phyloP scores from a whole-genome alignment of 768 basidiomycete species.

The Pisolithus tinctorius region DNA sequence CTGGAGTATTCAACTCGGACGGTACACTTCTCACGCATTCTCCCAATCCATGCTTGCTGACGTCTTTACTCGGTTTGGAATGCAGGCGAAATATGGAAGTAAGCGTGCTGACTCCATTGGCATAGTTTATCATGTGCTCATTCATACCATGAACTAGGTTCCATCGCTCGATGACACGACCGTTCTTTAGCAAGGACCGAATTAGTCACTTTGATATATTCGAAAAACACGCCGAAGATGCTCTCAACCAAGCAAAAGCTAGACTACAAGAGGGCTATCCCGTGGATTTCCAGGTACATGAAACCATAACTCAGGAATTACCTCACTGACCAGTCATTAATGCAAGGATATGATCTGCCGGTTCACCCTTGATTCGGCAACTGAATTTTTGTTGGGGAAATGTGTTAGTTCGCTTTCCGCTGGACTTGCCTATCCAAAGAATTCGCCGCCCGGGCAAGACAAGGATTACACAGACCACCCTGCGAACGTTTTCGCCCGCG shows the following conservation, averaged over 20 bases:
- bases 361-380: conserved; percentile 53
- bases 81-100: conserved; percentile 34
- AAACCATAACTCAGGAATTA: no score
- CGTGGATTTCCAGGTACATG: conserved; percentile 32
- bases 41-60: background rate
- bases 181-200: conserved; percentile 34
- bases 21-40: conserved; percentile 15
- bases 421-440: conserved; percentile 29
- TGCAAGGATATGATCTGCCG: conserved; percentile 30
- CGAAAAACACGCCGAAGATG: conserved; percentile 29
- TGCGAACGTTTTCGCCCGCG: conserved; percentile 30
- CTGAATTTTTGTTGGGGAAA: conserved; percentile 49
- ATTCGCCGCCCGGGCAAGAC: conserved; percentile 17
- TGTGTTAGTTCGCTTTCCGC: conserved; percentile 31
- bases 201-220: conserved; percentile 36
- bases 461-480: conserved; percentile 22
- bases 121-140: conserved; percentile 13
- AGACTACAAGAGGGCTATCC: conserved; percentile 31
- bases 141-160: conserved; percentile 19
- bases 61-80: background rate
- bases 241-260: conserved; percentile 25
- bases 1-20: conserved; percentile 27
- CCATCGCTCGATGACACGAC: conserved; percentile 37
- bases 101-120: background rate
- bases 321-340: background rate